Evolutionary conservation across 768 basidiomycete species (phyloP).

Genomic region (Russula lepida): DNA sequence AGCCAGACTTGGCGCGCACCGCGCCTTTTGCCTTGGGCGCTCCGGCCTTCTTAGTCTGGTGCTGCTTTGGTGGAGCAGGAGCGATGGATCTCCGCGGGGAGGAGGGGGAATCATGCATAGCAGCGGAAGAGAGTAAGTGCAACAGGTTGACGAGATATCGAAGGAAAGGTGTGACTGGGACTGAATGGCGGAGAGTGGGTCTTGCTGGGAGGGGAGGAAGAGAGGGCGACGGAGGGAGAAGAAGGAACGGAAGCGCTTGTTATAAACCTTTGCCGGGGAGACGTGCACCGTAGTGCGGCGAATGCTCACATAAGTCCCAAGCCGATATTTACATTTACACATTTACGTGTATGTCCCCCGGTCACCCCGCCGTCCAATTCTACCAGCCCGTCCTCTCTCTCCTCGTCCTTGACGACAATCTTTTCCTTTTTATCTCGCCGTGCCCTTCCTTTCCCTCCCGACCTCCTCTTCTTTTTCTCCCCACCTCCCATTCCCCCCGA

Average conservation of each 20-base stretch:
- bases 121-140: conserved; percentile 18
- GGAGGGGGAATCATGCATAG: conserved; percentile 30
- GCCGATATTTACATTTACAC: conserved; percentile 8
- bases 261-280: conserved; percentile 16
- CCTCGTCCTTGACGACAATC: neutral
- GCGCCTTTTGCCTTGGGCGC: conserved; percentile 72
- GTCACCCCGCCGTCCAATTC: conserved; percentile 1
- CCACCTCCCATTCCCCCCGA: neutral
- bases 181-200: conserved; percentile 17
- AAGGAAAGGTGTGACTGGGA: conserved; percentile 6
- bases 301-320: conserved; percentile 16
- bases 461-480: too few species aligned
- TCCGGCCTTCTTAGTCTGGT: conserved; percentile 34
- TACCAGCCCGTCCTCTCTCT: neutral
- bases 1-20: conserved; percentile 79
- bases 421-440: neutral
- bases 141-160: conserved; percentile 21
- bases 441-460: neutral
- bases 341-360: conserved; percentile 15
- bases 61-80: conserved; percentile 31
- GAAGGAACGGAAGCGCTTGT: conserved; percentile 21
- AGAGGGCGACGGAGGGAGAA: conserved; percentile 22
- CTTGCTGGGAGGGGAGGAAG: conserved; percentile 15
- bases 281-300: conserved; percentile 18
- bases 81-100: conserved; percentile 28